These are phyloP conservation scores for Chlorella ohadii DNA, from an alignment of 139 green algal species.

Conservation along the genomic window DNA sequence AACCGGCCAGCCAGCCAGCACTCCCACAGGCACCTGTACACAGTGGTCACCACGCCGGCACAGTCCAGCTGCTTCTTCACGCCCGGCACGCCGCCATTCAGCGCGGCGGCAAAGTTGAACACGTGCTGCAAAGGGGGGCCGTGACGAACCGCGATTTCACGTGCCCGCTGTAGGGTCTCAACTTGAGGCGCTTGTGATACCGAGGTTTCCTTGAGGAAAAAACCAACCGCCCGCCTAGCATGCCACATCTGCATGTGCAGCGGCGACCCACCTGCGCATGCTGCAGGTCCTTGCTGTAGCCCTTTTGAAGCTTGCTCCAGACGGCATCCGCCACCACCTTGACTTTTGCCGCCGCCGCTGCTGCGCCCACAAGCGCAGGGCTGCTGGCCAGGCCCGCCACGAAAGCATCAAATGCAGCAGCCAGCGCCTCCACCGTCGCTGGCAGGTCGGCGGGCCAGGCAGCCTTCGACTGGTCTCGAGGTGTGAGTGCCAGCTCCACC, in stretches of 20 bases:
- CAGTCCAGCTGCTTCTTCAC: conserved; percentile 55
- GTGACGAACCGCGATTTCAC: neutral
- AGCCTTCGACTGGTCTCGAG: conserved; percentile 5
- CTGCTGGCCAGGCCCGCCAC: neutral
- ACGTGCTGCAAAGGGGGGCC: conserved; percentile 39
- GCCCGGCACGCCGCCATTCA: conserved; percentile 14
- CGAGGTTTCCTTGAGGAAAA: too few relatives aligned
- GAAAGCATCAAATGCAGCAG: neutral
- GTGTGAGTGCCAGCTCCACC: conserved; percentile 40
- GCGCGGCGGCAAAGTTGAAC: conserved; percentile 37
- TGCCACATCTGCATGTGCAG: too few relatives aligned
- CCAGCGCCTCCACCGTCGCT: neutral
- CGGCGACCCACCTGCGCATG: conserved; percentile 45
- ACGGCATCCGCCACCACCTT: conserved; percentile 52
- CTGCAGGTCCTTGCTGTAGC: conserved; percentile 52
- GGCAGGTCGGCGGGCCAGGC: conserved; percentile 25
- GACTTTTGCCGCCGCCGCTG: conserved; percentile 34
- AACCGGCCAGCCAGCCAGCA: too few relatives aligned
- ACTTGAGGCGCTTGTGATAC: too few relatives aligned
- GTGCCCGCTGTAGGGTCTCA: too few relatives aligned
- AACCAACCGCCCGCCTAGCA: too few relatives aligned
- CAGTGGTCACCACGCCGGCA: conserved; percentile 52
- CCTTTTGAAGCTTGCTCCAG: conserved; percentile 50
- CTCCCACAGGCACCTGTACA: too few relatives aligned
- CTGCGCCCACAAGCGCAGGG: neutral